Percentiles rank a stretch among this genome's conserved stretches.
These are phyloP conservation scores for Daldinia sp. DNA, from an alignment of 2,329 filamentous ascomycete species.

Conservation along the genomic window DNA sequence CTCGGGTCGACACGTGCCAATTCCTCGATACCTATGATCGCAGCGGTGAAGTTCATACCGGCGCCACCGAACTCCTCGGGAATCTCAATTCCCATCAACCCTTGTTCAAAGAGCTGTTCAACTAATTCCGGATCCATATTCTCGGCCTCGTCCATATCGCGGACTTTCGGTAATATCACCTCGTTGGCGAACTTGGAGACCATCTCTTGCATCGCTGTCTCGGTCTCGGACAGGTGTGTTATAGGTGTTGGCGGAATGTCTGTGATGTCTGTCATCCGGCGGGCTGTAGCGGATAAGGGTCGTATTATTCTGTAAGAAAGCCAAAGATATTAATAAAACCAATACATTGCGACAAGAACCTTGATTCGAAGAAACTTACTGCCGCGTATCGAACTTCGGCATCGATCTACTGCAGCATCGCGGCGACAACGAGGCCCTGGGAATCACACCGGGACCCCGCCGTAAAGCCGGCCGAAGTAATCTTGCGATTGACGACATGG, in stretches of 20 bases:
- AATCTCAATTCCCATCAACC: conserved; percentile 96
- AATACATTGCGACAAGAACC: conserved; percentile 19
- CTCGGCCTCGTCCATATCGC: conserved; percentile 98
- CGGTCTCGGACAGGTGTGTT: conserved; percentile 89
- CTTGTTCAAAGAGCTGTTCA: conserved; percentile 96
- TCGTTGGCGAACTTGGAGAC: conserved; percentile 93
- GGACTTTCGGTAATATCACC: conserved; percentile 87
- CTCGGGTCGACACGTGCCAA: conserved; percentile 93
- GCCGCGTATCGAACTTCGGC: conserved; percentile 49
- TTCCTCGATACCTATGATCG: conserved; percentile 97
- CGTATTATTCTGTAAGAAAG: conserved; percentile 45
- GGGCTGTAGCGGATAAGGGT: conserved; percentile 69
- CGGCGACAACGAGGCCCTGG: conserved; percentile 47
- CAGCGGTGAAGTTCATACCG: conserved; percentile 98
- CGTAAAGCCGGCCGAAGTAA: conserved; percentile 65
- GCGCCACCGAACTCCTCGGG: conserved; percentile 96
- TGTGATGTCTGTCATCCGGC: conserved; percentile 73
- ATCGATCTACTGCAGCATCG: conserved; percentile 47
- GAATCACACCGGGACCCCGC: conserved; percentile 55
- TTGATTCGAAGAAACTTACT: conserved; percentile 47
- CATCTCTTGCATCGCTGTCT: conserved; percentile 87
- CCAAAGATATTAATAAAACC: conserved; percentile 20
- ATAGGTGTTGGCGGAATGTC: conserved; percentile 91
- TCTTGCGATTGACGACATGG: conserved; percentile 64
- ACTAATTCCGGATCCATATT: conserved; percentile 89